These are phyloP conservation scores for Theileria annulata DNA, from an alignment of 169 alveolate genomes.

Conservation along the genomic window DNA sequence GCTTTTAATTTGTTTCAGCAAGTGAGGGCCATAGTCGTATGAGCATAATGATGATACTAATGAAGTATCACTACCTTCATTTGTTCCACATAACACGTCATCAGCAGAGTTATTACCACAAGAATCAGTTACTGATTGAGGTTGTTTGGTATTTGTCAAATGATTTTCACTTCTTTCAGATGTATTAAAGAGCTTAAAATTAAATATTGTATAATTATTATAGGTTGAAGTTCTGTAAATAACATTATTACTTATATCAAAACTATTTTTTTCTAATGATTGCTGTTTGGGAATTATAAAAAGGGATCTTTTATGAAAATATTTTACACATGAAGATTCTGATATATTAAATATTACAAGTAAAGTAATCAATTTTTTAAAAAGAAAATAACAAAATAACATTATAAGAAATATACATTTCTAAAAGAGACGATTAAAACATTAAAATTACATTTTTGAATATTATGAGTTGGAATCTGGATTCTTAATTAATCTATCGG, in stretches of 20 bases:
- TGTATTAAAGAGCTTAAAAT: no score
- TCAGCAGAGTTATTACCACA: neutral
- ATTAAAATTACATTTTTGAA: neutral
- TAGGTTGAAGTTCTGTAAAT: neutral
- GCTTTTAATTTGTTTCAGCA: constrained; percentile 33
- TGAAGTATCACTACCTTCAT: neutral
- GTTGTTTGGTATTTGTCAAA: neutral
- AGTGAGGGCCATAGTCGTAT: neutral
- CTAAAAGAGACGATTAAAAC: neutral
- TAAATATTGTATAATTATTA: no score
- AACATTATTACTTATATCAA: neutral
- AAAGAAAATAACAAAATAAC: neutral
- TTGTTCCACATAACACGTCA: neutral
- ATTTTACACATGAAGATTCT: neutral
- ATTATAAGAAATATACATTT: neutral
- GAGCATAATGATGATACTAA: neutral
- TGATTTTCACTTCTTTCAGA: neutral
- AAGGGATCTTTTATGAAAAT: neutral
- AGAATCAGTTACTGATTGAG: neutral
- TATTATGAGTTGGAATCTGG: neutral
- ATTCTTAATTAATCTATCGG: neutral
- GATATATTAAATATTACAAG: neutral
- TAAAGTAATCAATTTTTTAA: neutral
- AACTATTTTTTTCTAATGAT: no score
- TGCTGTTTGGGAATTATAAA: neutral